Base-by-base conservation (phyloP, 2,329 filamentous ascomycete species). In the Talaromyces sp. region DNA sequence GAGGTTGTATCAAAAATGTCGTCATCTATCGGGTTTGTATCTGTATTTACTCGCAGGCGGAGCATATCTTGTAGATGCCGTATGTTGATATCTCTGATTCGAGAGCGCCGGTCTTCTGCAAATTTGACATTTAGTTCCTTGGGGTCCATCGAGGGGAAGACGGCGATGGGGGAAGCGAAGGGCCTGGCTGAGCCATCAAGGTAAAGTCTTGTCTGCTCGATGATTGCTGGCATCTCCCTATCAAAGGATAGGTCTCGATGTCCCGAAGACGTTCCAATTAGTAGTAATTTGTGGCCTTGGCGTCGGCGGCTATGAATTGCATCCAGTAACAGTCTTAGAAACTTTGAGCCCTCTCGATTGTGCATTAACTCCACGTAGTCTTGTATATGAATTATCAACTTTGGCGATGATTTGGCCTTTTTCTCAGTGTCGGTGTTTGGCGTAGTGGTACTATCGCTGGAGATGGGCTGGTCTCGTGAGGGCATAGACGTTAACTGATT, bases 331-430 rank as follows among this genome's bases (percentile, higher is more conserved):
- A 89, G 87, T 47, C 83, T 80, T 7, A 97, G 79, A 36, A 98
- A 85, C 25, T 85, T 83, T 1, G 86, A 83, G 11, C 92, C 92
- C 65, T 92, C 88, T 5, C 85, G 76, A 0, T 90, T 89, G 72
- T 86, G 85, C 70, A 85, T 87, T 8, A 99, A 82, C 68, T 96
- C 91, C 62, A 91, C 88, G 72, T 92, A 91, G 74, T 98, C 92
- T 73, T 91, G 87, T 13, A 97, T 80, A 70, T 92, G 92, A 45
- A 96, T 82, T 65, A 98, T 88, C 7, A 93, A 83, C 27, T 82
- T 73, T 71, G 73, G 70, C 62, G 63, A 67, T 31, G 31, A 31
- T 5, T 68, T 68, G 25, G 69, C 70, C 34, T 65, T 61, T 8
- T 69, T 68, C 40, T 53, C 60, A 36, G 64, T 51, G 60, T 72